phyloP scores from a whole-genome alignment of 169 alveolate species.

The Haemoproteus tartakovskyi region DNA sequence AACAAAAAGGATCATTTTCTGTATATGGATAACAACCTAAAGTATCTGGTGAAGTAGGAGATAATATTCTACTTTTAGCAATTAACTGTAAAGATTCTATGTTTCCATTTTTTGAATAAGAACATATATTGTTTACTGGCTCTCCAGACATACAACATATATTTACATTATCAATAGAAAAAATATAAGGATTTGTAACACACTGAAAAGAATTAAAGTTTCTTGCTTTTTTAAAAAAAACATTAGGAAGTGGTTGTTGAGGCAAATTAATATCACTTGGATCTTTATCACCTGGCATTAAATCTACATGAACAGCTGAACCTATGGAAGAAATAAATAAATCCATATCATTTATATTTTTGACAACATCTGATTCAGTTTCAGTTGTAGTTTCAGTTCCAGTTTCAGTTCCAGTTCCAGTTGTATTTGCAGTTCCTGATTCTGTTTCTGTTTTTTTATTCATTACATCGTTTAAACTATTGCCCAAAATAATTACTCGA shows the following conservation, averaged over 20 bases:
- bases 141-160: slow-evolving; percentile 76
- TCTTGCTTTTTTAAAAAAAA: slow-evolving; percentile 58
- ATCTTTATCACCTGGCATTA: slow-evolving; percentile 73
- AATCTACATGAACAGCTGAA: slow-evolving; percentile 42
- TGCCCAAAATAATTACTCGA: slow-evolving; percentile 67
- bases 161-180: slow-evolving; percentile 66
- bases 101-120: slow-evolving; percentile 32
- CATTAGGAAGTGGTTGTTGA: slow-evolving; percentile 72
- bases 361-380: too few relatives aligned
- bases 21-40: slow-evolving; percentile 73
- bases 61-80: slow-evolving; percentile 68
- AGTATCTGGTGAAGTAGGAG: slow-evolving; percentile 78
- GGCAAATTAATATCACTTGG: slow-evolving; percentile 70
- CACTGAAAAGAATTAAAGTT: slow-evolving; percentile 42
- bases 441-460: slow-evolving; percentile 32
- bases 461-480: slow-evolving; percentile 35
- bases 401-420: too few relatives aligned
- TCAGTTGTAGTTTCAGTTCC: too few relatives aligned
- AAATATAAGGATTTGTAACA: slow-evolving; percentile 73
- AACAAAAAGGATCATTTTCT: slow-evolving; percentile 69
- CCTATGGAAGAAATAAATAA: slow-evolving; percentile 24
- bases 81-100: slow-evolving; percentile 62
- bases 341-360: slow-evolving; percentile 17
- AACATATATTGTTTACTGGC: slow-evolving; percentile 67
- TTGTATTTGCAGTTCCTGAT: too few relatives aligned